Percentiles rank a stretch among this genome's conserved stretches.
Evolutionary conservation across 1,284 basidiomycete genomes (phyloP).

Genomic region (Athelia psychrophila): DNA sequence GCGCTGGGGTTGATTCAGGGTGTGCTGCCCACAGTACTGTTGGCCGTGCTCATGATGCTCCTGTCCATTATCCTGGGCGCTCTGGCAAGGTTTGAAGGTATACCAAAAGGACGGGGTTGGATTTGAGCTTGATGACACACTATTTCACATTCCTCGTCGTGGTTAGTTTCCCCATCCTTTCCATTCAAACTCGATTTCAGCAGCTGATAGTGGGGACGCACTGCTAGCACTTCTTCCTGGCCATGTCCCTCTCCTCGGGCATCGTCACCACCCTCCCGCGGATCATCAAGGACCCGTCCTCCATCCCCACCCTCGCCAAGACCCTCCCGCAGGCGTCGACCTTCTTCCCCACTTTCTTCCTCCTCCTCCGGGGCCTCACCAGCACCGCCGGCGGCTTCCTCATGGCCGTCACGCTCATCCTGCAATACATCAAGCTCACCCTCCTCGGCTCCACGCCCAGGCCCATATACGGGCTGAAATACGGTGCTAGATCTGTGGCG

Average conservation of each 20-base stretch:
- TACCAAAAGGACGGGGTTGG: slow-evolving; percentile 78
- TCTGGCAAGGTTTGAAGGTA: slow-evolving; percentile 76
- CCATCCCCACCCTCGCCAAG: slow-evolving; percentile 64
- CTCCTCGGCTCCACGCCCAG: slow-evolving; percentile 91
- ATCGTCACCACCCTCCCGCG: slow-evolving; percentile 67
- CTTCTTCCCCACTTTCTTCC: slow-evolving; percentile 85
- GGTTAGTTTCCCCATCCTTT: slow-evolving; percentile 41
- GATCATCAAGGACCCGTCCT: slow-evolving; percentile 60
- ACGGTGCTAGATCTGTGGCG: slow-evolving; percentile 56
- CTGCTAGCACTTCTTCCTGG: slow-evolving; percentile 80
- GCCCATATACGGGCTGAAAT: slow-evolving; percentile 77
- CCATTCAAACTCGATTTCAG: background rate
- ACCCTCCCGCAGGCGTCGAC: slow-evolving; percentile 84
- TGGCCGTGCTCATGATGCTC: slow-evolving; percentile 90
- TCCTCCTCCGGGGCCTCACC: slow-evolving; percentile 70
- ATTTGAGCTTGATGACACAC: slow-evolving; percentile 88
- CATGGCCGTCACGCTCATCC: slow-evolving; percentile 68
- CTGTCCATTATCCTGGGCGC: slow-evolving; percentile 84
- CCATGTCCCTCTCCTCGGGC: slow-evolving; percentile 82
- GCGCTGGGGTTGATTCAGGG: slow-evolving; percentile 88
- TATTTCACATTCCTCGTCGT: slow-evolving; percentile 93
- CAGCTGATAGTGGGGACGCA: background rate
- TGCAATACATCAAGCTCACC: slow-evolving; percentile 83
- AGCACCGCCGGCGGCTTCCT: slow-evolving; percentile 80
- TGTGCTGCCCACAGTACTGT: slow-evolving; percentile 82